Conservation (phyloP, 2,329 filamentous ascomycete species). For the Xylaria sp. region DNA sequence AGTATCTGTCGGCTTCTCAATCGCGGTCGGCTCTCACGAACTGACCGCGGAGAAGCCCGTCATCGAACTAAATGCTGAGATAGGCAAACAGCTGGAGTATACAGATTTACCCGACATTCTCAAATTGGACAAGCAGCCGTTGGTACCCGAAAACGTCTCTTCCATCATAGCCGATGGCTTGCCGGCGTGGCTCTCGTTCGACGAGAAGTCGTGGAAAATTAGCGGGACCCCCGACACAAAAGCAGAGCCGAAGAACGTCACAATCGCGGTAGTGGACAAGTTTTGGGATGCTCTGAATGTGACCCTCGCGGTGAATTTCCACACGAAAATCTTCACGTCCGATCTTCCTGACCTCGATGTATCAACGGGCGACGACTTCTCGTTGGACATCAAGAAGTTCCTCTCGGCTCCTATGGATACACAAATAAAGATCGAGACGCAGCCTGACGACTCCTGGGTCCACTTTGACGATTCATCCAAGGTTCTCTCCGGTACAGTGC, state of each 20-base stretch:
- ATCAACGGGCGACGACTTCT: constrained; percentile 44
- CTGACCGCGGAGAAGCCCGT: constrained; percentile 70
- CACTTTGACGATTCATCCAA: constrained; percentile 44
- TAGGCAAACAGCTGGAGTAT: constrained; percentile 63
- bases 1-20: constrained; percentile 71
- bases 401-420: constrained; percentile 43
- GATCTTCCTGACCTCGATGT: constrained; percentile 46
- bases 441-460: constrained; percentile 48
- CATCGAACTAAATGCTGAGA: constrained; percentile 66
- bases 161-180: constrained; percentile 61
- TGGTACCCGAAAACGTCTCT: constrained; percentile 60
- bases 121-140: constrained; percentile 65
- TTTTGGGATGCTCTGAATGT: constrained; percentile 68
- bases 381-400: constrained; percentile 47
- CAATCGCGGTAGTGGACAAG: constrained; percentile 67
- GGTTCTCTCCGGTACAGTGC: constrained; percentile 44
- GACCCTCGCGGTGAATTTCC: constrained; percentile 54
- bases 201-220: constrained; percentile 69
- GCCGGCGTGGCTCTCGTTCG: constrained; percentile 76
- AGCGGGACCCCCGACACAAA: constrained; percentile 71
- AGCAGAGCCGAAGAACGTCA: constrained; percentile 69
- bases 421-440: constrained; percentile 39
- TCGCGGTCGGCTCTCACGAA: constrained; percentile 76
- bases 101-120: constrained; percentile 61
- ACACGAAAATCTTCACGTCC: constrained; percentile 42